These are phyloP conservation scores for Cladophialophora chaetospira DNA, from an alignment of 2,329 filamentous ascomycete genomes.

Conservation along the genomic window DNA sequence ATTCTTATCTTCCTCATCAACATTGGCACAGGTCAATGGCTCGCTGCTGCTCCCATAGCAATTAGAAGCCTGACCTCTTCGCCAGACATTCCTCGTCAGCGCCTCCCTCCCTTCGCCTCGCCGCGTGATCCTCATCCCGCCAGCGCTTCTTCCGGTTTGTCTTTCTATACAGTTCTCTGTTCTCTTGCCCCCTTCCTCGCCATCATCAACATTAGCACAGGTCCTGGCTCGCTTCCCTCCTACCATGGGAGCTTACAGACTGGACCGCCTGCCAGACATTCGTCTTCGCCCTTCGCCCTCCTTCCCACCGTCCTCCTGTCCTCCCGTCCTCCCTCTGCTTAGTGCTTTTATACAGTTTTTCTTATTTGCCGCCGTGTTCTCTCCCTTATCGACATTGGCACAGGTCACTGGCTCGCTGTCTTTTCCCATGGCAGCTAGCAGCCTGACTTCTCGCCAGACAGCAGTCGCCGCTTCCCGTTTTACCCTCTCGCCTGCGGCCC, in stretches of 20 bases:
- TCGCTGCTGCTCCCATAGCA: background rate
- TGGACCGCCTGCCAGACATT: too few relatives aligned
- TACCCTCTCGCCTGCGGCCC: too few relatives aligned
- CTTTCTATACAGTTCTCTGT: background rate
- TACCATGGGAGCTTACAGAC: too few relatives aligned
- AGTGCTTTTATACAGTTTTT: too few relatives aligned
- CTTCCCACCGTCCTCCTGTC: too few relatives aligned
- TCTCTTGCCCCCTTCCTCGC: background rate
- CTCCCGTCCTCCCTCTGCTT: too few relatives aligned
- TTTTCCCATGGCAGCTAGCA: background rate
- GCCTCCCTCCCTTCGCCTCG: background rate
- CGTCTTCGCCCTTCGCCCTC: too few relatives aligned
- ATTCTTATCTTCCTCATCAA: background rate
- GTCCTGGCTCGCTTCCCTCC: too few relatives aligned
- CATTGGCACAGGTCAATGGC: too few relatives aligned
- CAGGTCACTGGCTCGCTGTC: background rate
- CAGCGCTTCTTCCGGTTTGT: background rate
- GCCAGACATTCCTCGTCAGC: background rate
- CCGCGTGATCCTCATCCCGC: background rate
- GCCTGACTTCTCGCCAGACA: background rate
- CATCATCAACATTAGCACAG: background rate
- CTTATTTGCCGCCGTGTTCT: too few relatives aligned
- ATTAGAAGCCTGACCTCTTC: background rate
- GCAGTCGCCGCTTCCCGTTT: background rate
- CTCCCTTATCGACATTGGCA: too few relatives aligned